These are phyloP conservation scores for Adansonia digitata DNA, from an alignment of 345 rosid species.

Conservation along the genomic window DNA sequence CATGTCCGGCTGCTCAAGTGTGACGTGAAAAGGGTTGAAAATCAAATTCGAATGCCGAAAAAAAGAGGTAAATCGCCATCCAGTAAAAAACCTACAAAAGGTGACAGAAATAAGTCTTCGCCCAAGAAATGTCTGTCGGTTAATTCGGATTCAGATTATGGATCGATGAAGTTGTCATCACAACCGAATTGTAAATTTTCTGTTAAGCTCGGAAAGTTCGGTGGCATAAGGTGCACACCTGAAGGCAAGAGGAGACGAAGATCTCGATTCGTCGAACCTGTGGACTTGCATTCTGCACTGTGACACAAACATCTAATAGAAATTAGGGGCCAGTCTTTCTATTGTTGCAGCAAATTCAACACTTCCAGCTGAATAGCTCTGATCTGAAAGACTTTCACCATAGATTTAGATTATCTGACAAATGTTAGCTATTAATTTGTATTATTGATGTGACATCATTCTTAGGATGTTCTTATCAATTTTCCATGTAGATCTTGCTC, in stretches of 20 bases:
- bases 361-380: slow-evolving; percentile 7
- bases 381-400: not conserved
- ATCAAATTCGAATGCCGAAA: slow-evolving; percentile 28
- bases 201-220: slow-evolving; percentile 39
- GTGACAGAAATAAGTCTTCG: slow-evolving; percentile 8
- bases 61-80: slow-evolving; percentile 62
- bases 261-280: slow-evolving; percentile 35
- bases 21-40: slow-evolving; percentile 24
- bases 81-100: slow-evolving; percentile 22
- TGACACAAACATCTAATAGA: slow-evolving; percentile 6
- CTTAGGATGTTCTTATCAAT: not conserved
- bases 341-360: slow-evolving; percentile 13
- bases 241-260: slow-evolving; percentile 70
- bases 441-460: slow-evolving; percentile 1
- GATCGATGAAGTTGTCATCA: slow-evolving; percentile 26
- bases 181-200: slow-evolving; percentile 37
- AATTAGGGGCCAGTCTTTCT: slow-evolving; percentile 5
- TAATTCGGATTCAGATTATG: slow-evolving; percentile 19
- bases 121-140: slow-evolving; percentile 14
- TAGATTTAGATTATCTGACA: slow-evolving; percentile 3
- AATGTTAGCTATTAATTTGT: not conserved
- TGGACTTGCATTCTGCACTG: slow-evolving; percentile 34
- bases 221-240: slow-evolving; percentile 50
- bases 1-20: slow-evolving; percentile 43
- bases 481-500: not conserved